Evolutionary conservation across 306 rosid species (phyloP).

Genomic region (Mucuna pruriens): DNA sequence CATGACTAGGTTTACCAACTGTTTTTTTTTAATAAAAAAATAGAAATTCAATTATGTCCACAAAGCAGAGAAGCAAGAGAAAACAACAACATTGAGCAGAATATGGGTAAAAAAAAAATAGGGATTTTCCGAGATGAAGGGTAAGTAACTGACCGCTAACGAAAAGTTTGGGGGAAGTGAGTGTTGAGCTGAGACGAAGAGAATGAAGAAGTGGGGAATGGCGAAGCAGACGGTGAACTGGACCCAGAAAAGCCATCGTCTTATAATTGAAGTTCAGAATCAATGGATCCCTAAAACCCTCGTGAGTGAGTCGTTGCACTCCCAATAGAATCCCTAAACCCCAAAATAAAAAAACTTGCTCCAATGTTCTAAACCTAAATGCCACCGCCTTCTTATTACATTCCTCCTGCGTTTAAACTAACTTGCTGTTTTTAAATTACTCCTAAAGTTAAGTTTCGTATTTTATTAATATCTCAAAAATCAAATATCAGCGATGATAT

Average conservation of each 20-base stretch:
- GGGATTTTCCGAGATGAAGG: neutral
- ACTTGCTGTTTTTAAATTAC: too few relatives aligned
- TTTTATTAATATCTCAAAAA: too few relatives aligned
- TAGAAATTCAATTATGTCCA: neutral
- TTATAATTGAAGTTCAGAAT: neutral
- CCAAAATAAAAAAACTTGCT: neutral
- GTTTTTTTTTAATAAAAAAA: neutral
- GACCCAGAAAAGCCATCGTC: conserved; percentile 66
- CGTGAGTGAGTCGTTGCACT: neutral
- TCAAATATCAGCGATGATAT: too few relatives aligned
- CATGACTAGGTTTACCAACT: neutral
- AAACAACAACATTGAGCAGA: neutral
- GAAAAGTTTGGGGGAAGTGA: conserved; percentile 80
- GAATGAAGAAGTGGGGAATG: conserved; percentile 51
- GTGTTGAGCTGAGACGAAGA: conserved; percentile 74
- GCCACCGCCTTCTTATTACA: too few relatives aligned
- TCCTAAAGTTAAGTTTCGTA: too few relatives aligned
- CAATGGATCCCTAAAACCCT: conserved; percentile 35
- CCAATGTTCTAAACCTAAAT: neutral
- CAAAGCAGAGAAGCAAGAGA: neutral
- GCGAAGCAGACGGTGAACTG: conserved; percentile 52
- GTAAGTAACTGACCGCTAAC: conserved; percentile 59
- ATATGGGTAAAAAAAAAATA: neutral
- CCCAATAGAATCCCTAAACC: neutral
- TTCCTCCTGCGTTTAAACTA: too few relatives aligned